Base-by-base conservation (phyloP, 345 rosid genomes). In the Eucalyptus sideroxylon region DNA sequence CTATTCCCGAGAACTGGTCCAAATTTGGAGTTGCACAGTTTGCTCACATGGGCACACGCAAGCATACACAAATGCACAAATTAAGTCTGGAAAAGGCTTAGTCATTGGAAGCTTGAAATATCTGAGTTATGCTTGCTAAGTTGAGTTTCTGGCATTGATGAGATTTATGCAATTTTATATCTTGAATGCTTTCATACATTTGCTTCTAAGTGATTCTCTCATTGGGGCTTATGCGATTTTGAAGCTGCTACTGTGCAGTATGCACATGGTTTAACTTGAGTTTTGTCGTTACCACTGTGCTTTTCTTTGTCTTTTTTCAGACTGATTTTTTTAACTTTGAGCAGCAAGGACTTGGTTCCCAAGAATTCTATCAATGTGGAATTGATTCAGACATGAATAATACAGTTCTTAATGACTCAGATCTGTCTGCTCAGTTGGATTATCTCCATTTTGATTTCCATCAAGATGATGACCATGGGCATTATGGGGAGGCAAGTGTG, bases 361-460 rank as follows among this genome's bases (percentile, higher is more conserved):
- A 89, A 90, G 94, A 90, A 89, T 92, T 93, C 89, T 94, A 93
- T 92, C 92, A 92, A 89, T 91, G 91, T 47, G 89, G 89, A 69
- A 82, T 93, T 16, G 49, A 89, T 65, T 91, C 90, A 87, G 90
- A 88, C 34, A 90, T 92, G 90, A 90, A 93, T 34, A 91, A 91
- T 90, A 82, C 92, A 51, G 89, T 60, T 30, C 50, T 91, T 83
- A 88, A 91, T 88, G 72, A 91, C 88, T 87, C 92, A 7, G 96
- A 94, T 88, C 90, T 92, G 91, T 91, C 93, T 88, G 89, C 93
- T 55, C 95, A 91, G 89, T 88, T 93, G 45, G 96, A 95, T 82
- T 93, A 90, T 90, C 92, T 92, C 86, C 91, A 91, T 86, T 94
- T 94, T 89, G 92, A 92, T 88, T 86, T 91, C 44, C 93, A 90